Base-by-base conservation (phyloP, 2,329 filamentous ascomycete species). In the Aspergillus tubingensis region DNA sequence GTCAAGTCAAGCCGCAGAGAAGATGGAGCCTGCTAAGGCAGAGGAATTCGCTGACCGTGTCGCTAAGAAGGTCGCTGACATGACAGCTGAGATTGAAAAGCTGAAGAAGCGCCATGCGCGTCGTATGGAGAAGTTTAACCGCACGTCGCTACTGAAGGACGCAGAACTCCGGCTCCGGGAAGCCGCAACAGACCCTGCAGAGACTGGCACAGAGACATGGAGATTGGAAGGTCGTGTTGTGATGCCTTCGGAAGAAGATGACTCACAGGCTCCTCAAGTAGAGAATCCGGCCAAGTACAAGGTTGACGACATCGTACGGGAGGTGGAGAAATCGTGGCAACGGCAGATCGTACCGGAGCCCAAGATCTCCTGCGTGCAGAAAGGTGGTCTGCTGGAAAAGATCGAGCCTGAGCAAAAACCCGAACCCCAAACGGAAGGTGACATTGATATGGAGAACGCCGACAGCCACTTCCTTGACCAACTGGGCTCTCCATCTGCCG, bases 21-120 rank as follows among this genome's bases (percentile, higher is more conserved):
- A 85, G 61, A 79, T 97, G 54, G 89, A 92, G 61, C 79, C 87
- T 2, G 90, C 86, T n/a, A 86, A 94, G 69, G 86, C 93, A 0
- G 88, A 91, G 48, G 89, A 95, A 67, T 97, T 98, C 75, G 88
- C 90, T 59, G 89, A 90, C 71, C 87, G 92, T 38, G 90, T 93
- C 2, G 80, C 85, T 21, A 86, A 89, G 51, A 89, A 90, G 70
- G 83, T 95, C 10, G 83, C 86, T 8, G 85, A 90, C 27, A 90
- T 91, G 54, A 86, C 91, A 62, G 86, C 86, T 1, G 93, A 98
- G 69, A 92, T 98, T 58, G 90, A 93, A 67, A 88, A 86, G 67
- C 88, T 98, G 85, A 91, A 92, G 76, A 85, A 85, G 36, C 86
- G 89, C 27, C 94, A 99, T 74, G 88, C 86, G 2, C 87, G 86